Percentiles rank a stretch among this genome's conserved stretches.
Conservation (phyloP, 768 basidiomycete species). For the Suillus bovinus region DNA sequence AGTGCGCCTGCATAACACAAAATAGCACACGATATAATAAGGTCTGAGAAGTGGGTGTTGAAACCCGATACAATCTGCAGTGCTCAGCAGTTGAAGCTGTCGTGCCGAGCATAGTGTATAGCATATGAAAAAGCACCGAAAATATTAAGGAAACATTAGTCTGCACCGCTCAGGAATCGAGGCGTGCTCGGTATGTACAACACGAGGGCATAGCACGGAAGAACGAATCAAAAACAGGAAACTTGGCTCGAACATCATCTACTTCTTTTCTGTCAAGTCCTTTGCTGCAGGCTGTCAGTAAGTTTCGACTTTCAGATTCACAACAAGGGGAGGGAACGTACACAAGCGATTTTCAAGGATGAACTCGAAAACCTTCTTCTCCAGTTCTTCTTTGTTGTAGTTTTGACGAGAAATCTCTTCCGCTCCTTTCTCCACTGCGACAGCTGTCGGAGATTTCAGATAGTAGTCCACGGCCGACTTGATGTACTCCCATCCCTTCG, state of each 20-base stretch:
- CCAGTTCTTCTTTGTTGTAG: background rate
- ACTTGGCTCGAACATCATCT: background rate
- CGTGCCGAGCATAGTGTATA: background rate
- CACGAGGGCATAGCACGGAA: background rate
- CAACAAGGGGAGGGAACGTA: background rate
- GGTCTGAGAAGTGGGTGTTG: background rate
- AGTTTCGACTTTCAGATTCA: background rate
- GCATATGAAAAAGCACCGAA: background rate
- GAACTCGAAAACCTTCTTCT: background rate
- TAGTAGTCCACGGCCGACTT: too few relatives aligned
- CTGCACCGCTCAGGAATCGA: background rate
- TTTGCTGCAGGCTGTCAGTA: background rate
- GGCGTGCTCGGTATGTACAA: background rate
- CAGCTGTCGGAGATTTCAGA: too few relatives aligned
- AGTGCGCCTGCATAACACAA: background rate
- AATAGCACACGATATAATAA: background rate
- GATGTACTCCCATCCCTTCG: too few relatives aligned
- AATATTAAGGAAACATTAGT: background rate
- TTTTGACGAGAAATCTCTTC: background rate
- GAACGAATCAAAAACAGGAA: background rate
- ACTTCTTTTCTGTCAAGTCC: background rate
- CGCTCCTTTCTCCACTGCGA: background rate
- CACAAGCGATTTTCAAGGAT: background rate
- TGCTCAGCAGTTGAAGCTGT: background rate
- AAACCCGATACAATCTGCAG: background rate